Base-by-base conservation (phyloP, 2,329 filamentous ascomycete genomes). In the Rutstroemia sp. region DNA sequence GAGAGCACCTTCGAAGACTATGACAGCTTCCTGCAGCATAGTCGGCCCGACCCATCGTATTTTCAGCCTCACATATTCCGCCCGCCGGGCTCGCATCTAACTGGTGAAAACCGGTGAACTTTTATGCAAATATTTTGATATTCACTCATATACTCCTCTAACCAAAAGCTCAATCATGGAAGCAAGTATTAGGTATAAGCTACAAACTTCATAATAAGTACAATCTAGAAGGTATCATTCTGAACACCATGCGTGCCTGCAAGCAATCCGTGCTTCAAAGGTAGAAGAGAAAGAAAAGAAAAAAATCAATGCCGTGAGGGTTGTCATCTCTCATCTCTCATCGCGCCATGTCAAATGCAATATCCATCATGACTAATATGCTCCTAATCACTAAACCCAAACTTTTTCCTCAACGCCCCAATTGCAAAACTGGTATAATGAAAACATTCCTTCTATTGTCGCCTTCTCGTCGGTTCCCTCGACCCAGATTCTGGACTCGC, bases 401-500 rank as follows among this genome's bases (percentile, higher is more conserved):
- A 46, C 19, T 42, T 34, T 45, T 30, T 21, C 47, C 27, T 2
- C 18, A 38, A 42, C 49, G 39, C 27, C 38, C n/a, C 18, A 38
- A 27, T 19, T 21, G 34, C 23, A 37, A 21, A 34, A 25, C 19
- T 21, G 23, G 34, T 52, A n/a, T 44, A 46, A 27, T 30, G 25
- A 52, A 52, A 45, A 51, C 2, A 37, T 42, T 19, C 23, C 45
- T 8, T 45, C 49, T 69, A 66, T 57, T 76, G 71, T 56, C 74
- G 68, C 54, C 78, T 70, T 19, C 78, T 73, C 59, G 67, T 77
- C 49, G 73, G 68, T 54, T 82, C 79, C 47, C 75, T 71, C 9
- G 70, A 68, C 42, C 71, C 67, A 49, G 71, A 67, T 16, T 80
- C 77, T 2, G 75, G 74, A 59, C 80, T 84, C 30, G 77, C 76